Base-by-base conservation (phyloP, 2,329 filamentous ascomycete species). In the Penicillium oxalicum region DNA sequence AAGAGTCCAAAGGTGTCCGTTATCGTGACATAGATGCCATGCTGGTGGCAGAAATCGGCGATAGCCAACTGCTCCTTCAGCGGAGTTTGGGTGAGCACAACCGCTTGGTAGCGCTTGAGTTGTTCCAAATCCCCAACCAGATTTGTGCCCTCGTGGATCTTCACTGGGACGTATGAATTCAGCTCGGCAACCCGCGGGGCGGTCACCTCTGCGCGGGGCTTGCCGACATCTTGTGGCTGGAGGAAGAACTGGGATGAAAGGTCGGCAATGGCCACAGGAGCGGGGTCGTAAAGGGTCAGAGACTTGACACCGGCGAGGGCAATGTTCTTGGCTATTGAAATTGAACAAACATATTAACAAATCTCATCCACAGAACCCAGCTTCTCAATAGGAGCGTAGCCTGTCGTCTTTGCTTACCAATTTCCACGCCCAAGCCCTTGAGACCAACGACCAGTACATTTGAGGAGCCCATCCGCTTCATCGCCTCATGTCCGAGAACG, bases 401-500 rank as follows among this genome's bases (percentile, higher is more conserved):
- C 38, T 26, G 29, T 26, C 35, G 41, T 26, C 25, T n/a, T 40
- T 41, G 62, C 69, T 55, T 64, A 77, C 74, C 74, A 62, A 98
- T 93, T 74, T 98, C 93, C 48, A 96, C 91, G 75, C 93, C 93
- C 36, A 98, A 81, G 44, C 93, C 93, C 70, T 93, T 91, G 59
- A 97, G 77, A 56, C 93, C 93, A 54, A 91, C 87, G 48, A 98
- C 79, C 45, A 98, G 86, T 51, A 98, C 82, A 66, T 97, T 94
- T 47, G 93, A 97, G 53, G 90, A 88, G 64, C 91, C 83, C 93
- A 98, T 98, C 64, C 93, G 90, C 79, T 95, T 97, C 93, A 98
- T 98, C 58, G 93, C 83, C 70, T 86, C 83, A 65, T 86, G 83
- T 48, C 93, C 83, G 48, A 86, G 79, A 48, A 86, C 83, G 61